Evolutionary conservation across 257 asterid genomes (phyloP).

Genomic region (Linaria vulgaris): DNA sequence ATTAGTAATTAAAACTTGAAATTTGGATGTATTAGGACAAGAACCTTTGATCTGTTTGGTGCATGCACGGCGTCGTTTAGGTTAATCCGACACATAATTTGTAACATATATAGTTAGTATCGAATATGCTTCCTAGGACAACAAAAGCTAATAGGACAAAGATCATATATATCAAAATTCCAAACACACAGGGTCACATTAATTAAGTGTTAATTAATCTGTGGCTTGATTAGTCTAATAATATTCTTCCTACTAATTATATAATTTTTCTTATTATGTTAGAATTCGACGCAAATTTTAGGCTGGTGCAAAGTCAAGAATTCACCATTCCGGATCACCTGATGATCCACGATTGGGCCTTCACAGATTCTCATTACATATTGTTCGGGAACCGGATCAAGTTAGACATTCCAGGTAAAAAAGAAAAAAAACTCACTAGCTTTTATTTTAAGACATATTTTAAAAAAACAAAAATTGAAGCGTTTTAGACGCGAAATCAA

Average conservation of each 20-base stretch:
- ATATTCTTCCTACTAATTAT: neutral
- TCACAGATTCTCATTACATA: slow-evolving; percentile 78
- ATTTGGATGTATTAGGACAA: too few species aligned
- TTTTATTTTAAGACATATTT: too few species aligned
- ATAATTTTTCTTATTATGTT: slow-evolving; percentile 10
- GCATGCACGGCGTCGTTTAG: neutral
- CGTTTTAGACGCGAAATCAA: too few species aligned
- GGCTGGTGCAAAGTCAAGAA: slow-evolving; percentile 69
- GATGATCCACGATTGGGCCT: slow-evolving; percentile 99
- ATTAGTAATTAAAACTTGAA: too few species aligned
- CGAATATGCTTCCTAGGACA: slow-evolving; percentile 24
- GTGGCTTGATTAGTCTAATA: neutral
- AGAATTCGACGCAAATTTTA: slow-evolving; percentile 79
- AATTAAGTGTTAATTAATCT: neutral
- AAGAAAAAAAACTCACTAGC: too few species aligned
- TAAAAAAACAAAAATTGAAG: too few species aligned
- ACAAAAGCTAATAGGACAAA: slow-evolving; percentile 25
- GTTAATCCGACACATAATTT: neutral
- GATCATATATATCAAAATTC: neutral
- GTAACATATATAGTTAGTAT: too few species aligned
- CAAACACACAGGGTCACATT: neutral
- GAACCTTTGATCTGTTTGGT: neutral
- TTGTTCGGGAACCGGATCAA: slow-evolving; percentile 92
- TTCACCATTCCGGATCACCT: slow-evolving; percentile 81
- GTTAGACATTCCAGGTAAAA: slow-evolving; percentile 72